Evolutionary conservation across 768 basidiomycete species (phyloP).

Genomic region (Atractiella rhizophila): DNA sequence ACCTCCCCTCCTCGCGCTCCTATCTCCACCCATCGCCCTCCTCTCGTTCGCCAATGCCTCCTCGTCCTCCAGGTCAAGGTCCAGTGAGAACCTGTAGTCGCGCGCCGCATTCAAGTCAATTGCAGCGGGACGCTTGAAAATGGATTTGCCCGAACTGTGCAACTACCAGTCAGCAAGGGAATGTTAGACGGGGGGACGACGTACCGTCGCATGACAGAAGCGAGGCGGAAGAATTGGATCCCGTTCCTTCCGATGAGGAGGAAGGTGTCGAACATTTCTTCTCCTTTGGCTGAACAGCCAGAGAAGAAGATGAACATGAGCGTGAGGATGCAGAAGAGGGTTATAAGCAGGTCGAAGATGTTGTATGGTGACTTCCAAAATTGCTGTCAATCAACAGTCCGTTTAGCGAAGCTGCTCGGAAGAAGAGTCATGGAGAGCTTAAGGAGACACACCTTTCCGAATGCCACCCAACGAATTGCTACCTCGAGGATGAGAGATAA

Average conservation of each 20-base stretch:
- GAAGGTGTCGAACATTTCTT: slow-evolving; percentile 78
- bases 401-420: background rate
- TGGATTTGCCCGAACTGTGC: slow-evolving; percentile 24
- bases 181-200: slow-evolving; percentile 19
- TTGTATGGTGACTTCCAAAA: slow-evolving; percentile 30
- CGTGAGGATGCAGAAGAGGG: slow-evolving; percentile 67
- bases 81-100: slow-evolving; percentile 22
- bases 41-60: slow-evolving; percentile 18
- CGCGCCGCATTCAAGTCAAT: slow-evolving; percentile 25
- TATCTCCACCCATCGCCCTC: slow-evolving; percentile 5
- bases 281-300: slow-evolving; percentile 72
- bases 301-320: slow-evolving; percentile 65
- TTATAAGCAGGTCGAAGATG: slow-evolving; percentile 28
- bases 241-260: slow-evolving; percentile 76
- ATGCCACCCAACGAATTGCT: slow-evolving; percentile 64
- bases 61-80: slow-evolving; percentile 24
- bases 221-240: slow-evolving; percentile 72
- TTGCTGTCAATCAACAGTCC: slow-evolving; percentile 33
- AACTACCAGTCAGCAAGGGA: background rate
- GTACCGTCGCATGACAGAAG: slow-evolving; percentile 78
- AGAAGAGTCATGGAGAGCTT: background rate
- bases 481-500: slow-evolving; percentile 85
- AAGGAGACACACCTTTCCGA: slow-evolving; percentile 47
- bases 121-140: slow-evolving; percentile 22
- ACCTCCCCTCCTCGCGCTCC: slow-evolving; percentile 1